Conservation (phyloP, 73 alveolate species). For the Paramecium biaurelia region DNA sequence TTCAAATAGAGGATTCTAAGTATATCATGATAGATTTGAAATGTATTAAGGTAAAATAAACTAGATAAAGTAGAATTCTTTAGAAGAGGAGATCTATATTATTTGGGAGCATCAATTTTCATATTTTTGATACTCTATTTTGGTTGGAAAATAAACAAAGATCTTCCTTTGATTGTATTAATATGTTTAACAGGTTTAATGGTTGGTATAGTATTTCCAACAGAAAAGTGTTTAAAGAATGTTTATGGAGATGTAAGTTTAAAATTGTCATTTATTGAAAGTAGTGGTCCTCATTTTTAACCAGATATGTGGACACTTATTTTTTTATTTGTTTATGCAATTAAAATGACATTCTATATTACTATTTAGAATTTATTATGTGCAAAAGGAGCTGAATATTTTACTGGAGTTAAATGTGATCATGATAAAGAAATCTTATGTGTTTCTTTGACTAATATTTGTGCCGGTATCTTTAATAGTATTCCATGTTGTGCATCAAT, state of each 20-base stretch:
- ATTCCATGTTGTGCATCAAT: constrained; percentile 43
- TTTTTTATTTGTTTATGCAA: not conserved
- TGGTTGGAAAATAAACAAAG: not conserved
- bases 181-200: not conserved
- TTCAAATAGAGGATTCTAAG: constrained; percentile 33
- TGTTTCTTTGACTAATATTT: constrained; percentile 2
- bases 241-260: constrained; percentile 35
- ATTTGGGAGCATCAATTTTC: not conserved
- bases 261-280: not conserved
- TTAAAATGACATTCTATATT: constrained; percentile 27
- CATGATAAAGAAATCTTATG: constrained; percentile 34
- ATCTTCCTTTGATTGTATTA: not conserved
- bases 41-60: not conserved
- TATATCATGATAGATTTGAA: constrained; percentile 7
- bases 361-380: not conserved
- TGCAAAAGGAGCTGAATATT: constrained; percentile 53
- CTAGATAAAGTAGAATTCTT: not conserved
- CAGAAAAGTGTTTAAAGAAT: not conserved
- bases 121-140: not conserved
- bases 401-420: constrained; percentile 48
- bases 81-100: constrained; percentile 39
- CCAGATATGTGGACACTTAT: not conserved
- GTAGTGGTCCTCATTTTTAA: constrained; percentile 32
- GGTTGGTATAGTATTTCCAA: constrained; percentile 17
- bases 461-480: not conserved